phyloP scores from a whole-genome alignment of 1,139 yeast species.

The Groenewaldozyma auringiensis region DNA sequence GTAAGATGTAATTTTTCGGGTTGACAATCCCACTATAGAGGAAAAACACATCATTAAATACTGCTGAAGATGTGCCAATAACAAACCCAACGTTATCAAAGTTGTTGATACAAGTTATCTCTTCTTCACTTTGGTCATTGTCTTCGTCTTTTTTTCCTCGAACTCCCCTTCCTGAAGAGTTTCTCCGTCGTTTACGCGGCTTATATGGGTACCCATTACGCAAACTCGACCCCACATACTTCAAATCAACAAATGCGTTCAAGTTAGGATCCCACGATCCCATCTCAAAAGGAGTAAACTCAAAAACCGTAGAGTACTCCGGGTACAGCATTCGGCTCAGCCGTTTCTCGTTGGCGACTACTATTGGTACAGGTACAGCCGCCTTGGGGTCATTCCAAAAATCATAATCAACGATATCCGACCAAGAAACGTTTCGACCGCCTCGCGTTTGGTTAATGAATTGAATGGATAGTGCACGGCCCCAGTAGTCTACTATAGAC shows the following conservation, averaged over 20 bases:
- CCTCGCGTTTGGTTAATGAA: slow-evolving; percentile 45
- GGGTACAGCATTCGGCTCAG: slow-evolving; percentile 50
- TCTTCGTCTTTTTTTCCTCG: slow-evolving; percentile 15
- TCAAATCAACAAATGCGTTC: slow-evolving; percentile 55
- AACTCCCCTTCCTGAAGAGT: slow-evolving; percentile 41
- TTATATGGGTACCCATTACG: slow-evolving; percentile 40
- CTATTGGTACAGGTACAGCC: slow-evolving; percentile 76
- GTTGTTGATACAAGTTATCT: slow-evolving; percentile 46
- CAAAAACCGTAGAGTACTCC: slow-evolving; percentile 62
- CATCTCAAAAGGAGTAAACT: slow-evolving; percentile 71
- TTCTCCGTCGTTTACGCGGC: not conserved
- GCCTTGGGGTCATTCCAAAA: slow-evolving; percentile 40
- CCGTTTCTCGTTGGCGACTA: slow-evolving; percentile 54
- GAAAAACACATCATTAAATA: slow-evolving; percentile 52
- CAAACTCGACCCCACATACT: slow-evolving; percentile 66
- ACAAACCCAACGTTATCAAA: slow-evolving; percentile 72
- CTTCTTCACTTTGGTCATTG: slow-evolving; percentile 4
- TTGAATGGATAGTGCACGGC: slow-evolving; percentile 66
- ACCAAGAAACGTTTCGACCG: slow-evolving; percentile 60
- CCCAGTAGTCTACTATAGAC: slow-evolving; percentile 77
- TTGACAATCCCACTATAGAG: slow-evolving; percentile 6
- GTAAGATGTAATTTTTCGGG: slow-evolving; percentile 6
- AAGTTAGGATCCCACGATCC: slow-evolving; percentile 86
- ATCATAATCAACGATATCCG: slow-evolving; percentile 46
- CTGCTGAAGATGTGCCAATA: slow-evolving; percentile 69